Base-by-base conservation (phyloP, 371 early-diverging fungal species). In the Rhizopus microsporus region DNA sequence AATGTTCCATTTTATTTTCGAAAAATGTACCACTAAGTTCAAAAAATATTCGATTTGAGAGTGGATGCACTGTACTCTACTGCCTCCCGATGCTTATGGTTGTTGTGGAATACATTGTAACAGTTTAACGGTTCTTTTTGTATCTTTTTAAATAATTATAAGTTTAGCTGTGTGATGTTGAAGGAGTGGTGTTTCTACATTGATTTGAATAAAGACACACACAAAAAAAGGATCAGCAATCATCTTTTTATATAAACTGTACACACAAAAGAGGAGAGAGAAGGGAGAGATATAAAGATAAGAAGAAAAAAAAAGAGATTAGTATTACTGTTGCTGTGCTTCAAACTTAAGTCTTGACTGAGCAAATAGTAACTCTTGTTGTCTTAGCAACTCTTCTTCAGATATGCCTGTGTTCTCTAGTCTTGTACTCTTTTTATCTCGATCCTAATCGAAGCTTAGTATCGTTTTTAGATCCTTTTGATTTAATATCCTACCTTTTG, bases 291-390 rank as follows among this genome's bases (percentile, higher is more conserved):
- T 1, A 23, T 23, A 23, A 23, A 23, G n/a, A n/a, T n/a, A n/a
- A n/a, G 23, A 23, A 23, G 23, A 23, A 23, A 23, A 23, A 23
- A 23, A 12, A 39, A 43, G 15, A 9, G 29, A 45, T 32, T 7
- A 29, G 34, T 38, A 34, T 66, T 71, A 74, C 56, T 74, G 79
- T 51, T 83, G 83, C 65, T 86, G 85, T 15, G 80, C 81, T 70
- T 89, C 86, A 60, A 76, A 84, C 58, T 86, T 82, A 54, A 79
- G 80, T 56, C 93, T 87, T 55, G 99, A 96, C 67, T 91, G 88
- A n/a, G 89, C 92, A 84, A 99, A 98, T 40, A 99, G 78, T 46
- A 88, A 84, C 67, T 94, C 93, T 71, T 99, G 99, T 63, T 89
- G 84, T 63, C 85, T 72, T 63, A 88, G 75, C 49, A 97, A 72